Base-by-base conservation (phyloP, 768 basidiomycete genomes). In the Lentinula raphanica region DNA sequence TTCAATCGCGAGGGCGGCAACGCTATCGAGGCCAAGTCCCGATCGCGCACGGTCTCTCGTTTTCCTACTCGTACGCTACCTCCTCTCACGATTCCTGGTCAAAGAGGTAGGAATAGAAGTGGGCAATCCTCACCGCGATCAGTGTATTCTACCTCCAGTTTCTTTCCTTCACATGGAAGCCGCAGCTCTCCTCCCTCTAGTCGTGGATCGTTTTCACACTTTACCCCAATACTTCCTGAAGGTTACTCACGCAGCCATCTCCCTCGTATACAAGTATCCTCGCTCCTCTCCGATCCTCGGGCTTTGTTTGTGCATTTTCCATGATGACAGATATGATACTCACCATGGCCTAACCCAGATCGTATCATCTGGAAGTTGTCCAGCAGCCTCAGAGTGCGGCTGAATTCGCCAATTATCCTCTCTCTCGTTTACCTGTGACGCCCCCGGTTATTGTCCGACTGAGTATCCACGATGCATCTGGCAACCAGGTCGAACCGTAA, bases 371-470 rank as follows among this genome's bases (percentile, higher is more conserved):
- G 17, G 86, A 90, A 67, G 84, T 95, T 59, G 80, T 94, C 27
- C 94, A 97, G 65, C 87, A 94, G 59, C 94, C 94, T 9, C 79
- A 82, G 62, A 80, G 81, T 60, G 86, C 90, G 27, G 92, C 94
- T 39, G 91, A 91, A 68, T 94, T 92, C 71, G 87, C 89, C 48
- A 74, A 80, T 50, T 81, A 82, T 21, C 84, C 79, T 57, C 76
- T 94, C 54, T 92, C 90, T 59, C 87, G 91, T 49, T 74, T 94
- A 54, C 90, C 94, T 17, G 76, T 96, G 57, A 86, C 90, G 9
- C 94, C 94, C 40, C 90, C 94, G 6, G 78, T 91, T 28, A 82
- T 97, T 59, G 89, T 87, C 15, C 89, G 87, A 64, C 80, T 97
- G 54, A 83, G 82, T 46, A 83, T 93, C 60, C 79, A 82, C 65